Evolutionary conservation across 2,329 filamentous ascomycete genomes (phyloP), one percentile per base, ranked within the genome.

Genomic region (Bipolaris gigantea): DNA sequence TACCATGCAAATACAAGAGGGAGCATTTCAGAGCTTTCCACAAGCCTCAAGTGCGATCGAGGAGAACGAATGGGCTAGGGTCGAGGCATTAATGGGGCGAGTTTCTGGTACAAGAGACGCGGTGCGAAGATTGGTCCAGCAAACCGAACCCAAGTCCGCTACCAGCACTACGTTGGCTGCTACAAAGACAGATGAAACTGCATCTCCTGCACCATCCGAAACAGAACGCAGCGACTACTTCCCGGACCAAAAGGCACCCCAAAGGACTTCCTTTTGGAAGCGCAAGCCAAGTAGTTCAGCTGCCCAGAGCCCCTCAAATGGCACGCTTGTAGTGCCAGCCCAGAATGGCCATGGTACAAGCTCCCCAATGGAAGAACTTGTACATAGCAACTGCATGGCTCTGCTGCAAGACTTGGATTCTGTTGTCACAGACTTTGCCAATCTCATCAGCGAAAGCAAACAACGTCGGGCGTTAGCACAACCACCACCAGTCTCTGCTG

Each of bases 101-200:
- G 85, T 97, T 13, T 89, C 92, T 6, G 92, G 91, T 1, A 92
- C 92, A 43, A 83, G 94, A 64, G 94, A 99, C 77, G 91, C 92
- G 1, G 85, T 97, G 19, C 86, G 92, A 45, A 85, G 90, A 34
- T 79, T 99, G 40, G 93, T 92, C 10, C 92, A 89, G 71, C 90
- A 96, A 67, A 91, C 92, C 44, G 87, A 90, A 55, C 82, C 84
- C 2, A 88, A 86, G 67, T 84, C 84, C 58, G 58, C 67, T 23
- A 58, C 75, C 34, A 59, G 75, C 32, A 59, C 69, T 53, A 53
- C 73, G 66, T 70, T 71, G 16, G 66, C 71, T 21, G 67, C 74
- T 6, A 66, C 53, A 42, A 70, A 59, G 35, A 16, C 64, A 13
- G 64, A 66, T 15, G 68, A 71, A 5, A 70, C 61, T 52, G 48